phyloP scores from a whole-genome alignment of 1,284 basidiomycete species.

The Singerocomus rubriflavus region DNA sequence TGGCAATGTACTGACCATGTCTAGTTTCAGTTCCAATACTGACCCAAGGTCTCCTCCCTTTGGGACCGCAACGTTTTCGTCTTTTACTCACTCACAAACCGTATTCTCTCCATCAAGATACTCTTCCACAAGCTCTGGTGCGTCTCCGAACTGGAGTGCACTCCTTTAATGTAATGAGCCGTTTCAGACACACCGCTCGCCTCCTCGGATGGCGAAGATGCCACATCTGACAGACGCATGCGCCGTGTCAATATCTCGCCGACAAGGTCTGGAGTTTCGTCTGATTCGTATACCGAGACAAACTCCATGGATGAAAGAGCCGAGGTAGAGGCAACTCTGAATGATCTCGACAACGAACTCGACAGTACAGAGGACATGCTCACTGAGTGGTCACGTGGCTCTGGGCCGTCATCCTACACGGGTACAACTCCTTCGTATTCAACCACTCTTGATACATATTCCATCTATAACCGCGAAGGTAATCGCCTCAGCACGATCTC shows the following conservation, averaged over 20 bases:
- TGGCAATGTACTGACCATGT: conserved; percentile 35
- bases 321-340: conserved; percentile 68
- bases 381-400: conserved; percentile 51
- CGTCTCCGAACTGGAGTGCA: conserved; percentile 6
- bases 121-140: conserved; percentile 40
- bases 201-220: conserved; percentile 40
- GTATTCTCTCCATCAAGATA: conserved; percentile 44
- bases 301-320: conserved; percentile 44
- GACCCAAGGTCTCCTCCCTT: conserved; percentile 45
- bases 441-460: conserved; percentile 33
- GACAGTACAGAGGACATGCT: conserved; percentile 59
- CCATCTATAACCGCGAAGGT: conserved; percentile 39
- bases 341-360: conserved; percentile 61
- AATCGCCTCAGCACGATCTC: conserved; percentile 56
- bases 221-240: conserved; percentile 37
- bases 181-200: conserved; percentile 32
- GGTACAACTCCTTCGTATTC: conserved; percentile 31
- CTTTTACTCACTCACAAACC: conserved; percentile 42
- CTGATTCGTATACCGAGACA: conserved; percentile 41
- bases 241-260: conserved; percentile 44
- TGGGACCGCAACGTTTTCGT: conserved; percentile 50
- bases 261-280: conserved; percentile 32
- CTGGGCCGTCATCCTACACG: conserved; percentile 39
- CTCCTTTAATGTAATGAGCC: conserved; percentile 1
- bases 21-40: conserved; percentile 34